phyloP scores from a whole-genome alignment of 75 land plant species.

The Cryptomeria japonica region DNA sequence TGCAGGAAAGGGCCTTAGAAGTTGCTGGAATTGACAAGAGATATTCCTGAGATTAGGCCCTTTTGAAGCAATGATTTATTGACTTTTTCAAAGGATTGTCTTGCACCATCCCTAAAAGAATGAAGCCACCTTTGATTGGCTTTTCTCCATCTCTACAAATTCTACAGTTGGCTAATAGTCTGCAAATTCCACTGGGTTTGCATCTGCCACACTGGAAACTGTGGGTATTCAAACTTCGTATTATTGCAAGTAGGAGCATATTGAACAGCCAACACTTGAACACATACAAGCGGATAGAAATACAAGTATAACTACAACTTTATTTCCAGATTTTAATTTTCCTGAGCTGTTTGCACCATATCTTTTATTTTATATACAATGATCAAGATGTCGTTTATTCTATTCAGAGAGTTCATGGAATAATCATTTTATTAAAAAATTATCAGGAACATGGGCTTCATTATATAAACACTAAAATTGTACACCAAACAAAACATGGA shows the following conservation, averaged over 20 bases:
- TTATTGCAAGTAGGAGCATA: background rate
- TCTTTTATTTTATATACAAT: background rate
- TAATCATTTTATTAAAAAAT: background rate
- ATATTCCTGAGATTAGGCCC: background rate
- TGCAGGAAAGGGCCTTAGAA: background rate
- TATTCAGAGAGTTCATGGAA: background rate
- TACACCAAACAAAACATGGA: background rate
- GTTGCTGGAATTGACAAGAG: background rate
- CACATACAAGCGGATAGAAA: background rate
- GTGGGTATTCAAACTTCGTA: background rate
- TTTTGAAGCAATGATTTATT: background rate
- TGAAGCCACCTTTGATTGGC: background rate
- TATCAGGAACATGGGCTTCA: background rate
- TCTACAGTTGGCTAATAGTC: background rate
- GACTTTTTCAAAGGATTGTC: background rate
- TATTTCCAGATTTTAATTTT: background rate
- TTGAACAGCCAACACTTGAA: no score
- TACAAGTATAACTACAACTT: background rate
- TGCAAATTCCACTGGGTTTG: background rate
- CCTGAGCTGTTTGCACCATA: background rate
- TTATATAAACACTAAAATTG: background rate
- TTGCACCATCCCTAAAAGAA: background rate
- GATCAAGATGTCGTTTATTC: background rate
- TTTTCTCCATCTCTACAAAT: background rate
- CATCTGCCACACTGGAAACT: background rate